Base-by-base conservation (phyloP, 2,329 filamentous ascomycete genomes). In the Immersiporthe knoxdaviesiana region DNA sequence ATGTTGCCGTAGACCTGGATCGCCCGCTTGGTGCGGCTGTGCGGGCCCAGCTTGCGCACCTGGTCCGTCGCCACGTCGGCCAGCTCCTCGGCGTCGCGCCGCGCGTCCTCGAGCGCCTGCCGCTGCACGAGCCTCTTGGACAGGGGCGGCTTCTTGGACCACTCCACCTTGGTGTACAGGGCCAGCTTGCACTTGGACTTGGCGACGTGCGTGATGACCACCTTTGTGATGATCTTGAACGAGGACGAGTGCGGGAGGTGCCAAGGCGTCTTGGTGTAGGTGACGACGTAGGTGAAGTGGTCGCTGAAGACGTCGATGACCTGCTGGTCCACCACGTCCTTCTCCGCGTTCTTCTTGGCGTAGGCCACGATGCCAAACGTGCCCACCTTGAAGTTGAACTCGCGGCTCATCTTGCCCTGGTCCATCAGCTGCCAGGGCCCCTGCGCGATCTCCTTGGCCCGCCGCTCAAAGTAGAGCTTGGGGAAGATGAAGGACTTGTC, bases 401-500 rank as follows among this genome's bases (percentile, higher is more conserved):
- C 89, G 65, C 96, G 87, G 74, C 88, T 88, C 83, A 96, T 88
- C 62, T 88, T 87, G 1, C 89, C 89, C 54, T 90, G 85, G 69
- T 94, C 92, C 3, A 88, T 83, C 63, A 90, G 84, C 24, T 85
- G 83, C 96, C 96, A 99, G 0, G 95, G 93, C 0, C 92, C 92
- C 79, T 97, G 94, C 2, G 91, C 89, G 72, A 97, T 94, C 72
- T 90, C 89, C 78, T 90, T 88, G 18, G 92, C 93, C 74, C 90
- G 87, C 65, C 92, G 87, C 77, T 97, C 93, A 77, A 93, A 91
- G 77, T 97, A 95, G 39, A 98, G 84, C 75, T 95, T 90, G 74
- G 96, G 93, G 81, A 97, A 99, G 52, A 98, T 90, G 44, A 94
- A 93, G 77, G 93, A 97, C 81, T 95, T 97, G 79, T 99, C 96